phyloP scores from a whole-genome alignment of 805 yeast genomes.

The Ogataea sp. region DNA sequence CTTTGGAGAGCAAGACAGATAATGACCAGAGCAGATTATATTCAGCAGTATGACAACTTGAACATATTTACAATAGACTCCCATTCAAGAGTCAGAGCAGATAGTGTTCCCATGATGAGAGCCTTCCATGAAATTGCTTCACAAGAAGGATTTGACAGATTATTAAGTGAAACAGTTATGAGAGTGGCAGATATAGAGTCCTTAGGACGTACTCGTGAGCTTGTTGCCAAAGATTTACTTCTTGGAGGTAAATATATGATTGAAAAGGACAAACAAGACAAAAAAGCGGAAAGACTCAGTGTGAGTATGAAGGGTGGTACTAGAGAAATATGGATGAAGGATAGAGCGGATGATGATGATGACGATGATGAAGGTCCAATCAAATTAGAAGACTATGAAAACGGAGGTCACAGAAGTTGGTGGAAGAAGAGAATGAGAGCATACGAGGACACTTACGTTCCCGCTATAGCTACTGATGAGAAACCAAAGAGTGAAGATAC shows the following conservation, averaged over 20 bases:
- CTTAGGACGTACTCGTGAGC: conserved; percentile 67
- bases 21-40: conserved; percentile 80
- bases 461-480: background rate
- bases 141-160: conserved; percentile 61
- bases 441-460: conserved; percentile 5
- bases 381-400: conserved; percentile 26
- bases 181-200: conserved; percentile 73
- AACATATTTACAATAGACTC: conserved; percentile 78
- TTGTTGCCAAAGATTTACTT: conserved; percentile 62
- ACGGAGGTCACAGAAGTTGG: conserved; percentile 31
- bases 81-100: conserved; percentile 65
- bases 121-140: conserved; percentile 74
- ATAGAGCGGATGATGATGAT: conserved; percentile 11
- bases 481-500: background rate
- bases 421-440: conserved; percentile 39
- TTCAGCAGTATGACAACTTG: conserved; percentile 64
- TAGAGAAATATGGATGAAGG: conserved; percentile 9
- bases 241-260: conserved; percentile 38
- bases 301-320: conserved; percentile 12
- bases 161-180: conserved; percentile 55
- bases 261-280: conserved; percentile 8
- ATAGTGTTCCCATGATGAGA: conserved; percentile 83
- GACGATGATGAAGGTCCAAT: conserved; percentile 12
- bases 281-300: background rate
- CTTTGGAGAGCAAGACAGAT: conserved; percentile 78